Conservation (phyloP, 2,329 filamentous ascomycete species). For the Trichoderma endophyticum region DNA sequence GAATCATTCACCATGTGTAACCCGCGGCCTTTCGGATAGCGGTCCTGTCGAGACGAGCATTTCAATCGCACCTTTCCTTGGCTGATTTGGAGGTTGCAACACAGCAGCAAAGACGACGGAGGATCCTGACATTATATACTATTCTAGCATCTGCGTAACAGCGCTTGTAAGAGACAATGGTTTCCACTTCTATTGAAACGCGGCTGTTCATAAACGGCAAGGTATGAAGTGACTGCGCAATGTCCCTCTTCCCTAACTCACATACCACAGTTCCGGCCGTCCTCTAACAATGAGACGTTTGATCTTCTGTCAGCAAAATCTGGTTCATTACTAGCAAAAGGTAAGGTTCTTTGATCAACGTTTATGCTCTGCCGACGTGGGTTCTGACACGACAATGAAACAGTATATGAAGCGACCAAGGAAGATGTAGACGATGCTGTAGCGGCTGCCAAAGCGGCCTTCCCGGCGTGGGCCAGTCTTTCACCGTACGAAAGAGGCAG, state of each 20-base stretch:
- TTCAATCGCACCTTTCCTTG: background rate
- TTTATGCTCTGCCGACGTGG: background rate
- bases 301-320: background rate
- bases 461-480: background rate
- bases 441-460: background rate
- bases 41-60: background rate
- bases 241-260: background rate
- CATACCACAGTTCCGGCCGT: background rate
- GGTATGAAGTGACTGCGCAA: background rate
- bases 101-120: background rate
- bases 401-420: background rate
- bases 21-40: background rate
- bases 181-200: background rate
- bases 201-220: background rate
- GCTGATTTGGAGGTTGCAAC: background rate
- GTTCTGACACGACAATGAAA: background rate
- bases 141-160: background rate
- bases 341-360: background rate
- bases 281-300: conserved; percentile 2
- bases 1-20: background rate
- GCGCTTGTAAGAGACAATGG: background rate
- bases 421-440: background rate
- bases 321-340: background rate
- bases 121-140: background rate
- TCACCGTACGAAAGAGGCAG: background rate